A percentile compares a stretch with the other conserved stretches of the same genome.
phyloP scores from a whole-genome alignment of 352 stramenopile genomes.

The Heterotrichella gracilis region DNA sequence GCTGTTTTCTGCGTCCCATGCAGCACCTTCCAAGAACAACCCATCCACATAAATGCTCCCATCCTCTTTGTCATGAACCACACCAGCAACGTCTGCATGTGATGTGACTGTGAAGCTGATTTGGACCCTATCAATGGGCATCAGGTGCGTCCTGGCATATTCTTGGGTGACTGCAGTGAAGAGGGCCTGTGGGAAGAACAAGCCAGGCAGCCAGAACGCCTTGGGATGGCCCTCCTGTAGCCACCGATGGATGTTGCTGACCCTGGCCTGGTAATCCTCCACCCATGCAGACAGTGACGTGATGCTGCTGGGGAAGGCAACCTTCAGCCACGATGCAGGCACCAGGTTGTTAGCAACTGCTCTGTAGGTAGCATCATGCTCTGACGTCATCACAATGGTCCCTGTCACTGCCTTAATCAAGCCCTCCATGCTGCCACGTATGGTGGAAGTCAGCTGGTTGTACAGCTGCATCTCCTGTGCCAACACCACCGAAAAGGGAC shows the following conservation, averaged over 20 bases:
- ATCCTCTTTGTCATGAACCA: constrained; percentile 14
- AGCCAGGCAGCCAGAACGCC: constrained; percentile 53
- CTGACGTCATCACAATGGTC: constrained; percentile 56
- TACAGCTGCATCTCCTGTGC: constrained; percentile 59
- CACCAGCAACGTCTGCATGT: constrained; percentile 27
- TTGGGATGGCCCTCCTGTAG: constrained; percentile 35
- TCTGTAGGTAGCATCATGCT: constrained; percentile 57
- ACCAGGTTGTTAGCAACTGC: constrained; percentile 59
- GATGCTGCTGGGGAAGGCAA: constrained; percentile 54
- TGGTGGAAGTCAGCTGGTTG: constrained; percentile 51
- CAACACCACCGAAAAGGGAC: constrained; percentile 54
- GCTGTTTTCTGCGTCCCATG: constrained; percentile 33
- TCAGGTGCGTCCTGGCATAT: constrained; percentile 44
- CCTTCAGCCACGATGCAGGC: constrained; percentile 42
- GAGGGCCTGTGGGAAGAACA: constrained; percentile 74
- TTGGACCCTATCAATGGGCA: constrained; percentile 52
- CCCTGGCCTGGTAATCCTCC: constrained; percentile 49
- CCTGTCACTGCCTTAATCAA: constrained; percentile 53
- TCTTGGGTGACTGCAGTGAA: constrained; percentile 67
- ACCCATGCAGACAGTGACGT: constrained; percentile 58
- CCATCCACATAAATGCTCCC: constrained; percentile 60
- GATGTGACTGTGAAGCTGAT: constrained; percentile 40
- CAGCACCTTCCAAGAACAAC: constrained; percentile 60
- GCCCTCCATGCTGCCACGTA: constrained; percentile 39
- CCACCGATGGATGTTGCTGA: constrained; percentile 43